Evolutionary conservation across 2,329 filamentous ascomycete genomes (phyloP), one percentile per base, ranked within the genome.

Genomic region (Talaromyces sp.): DNA sequence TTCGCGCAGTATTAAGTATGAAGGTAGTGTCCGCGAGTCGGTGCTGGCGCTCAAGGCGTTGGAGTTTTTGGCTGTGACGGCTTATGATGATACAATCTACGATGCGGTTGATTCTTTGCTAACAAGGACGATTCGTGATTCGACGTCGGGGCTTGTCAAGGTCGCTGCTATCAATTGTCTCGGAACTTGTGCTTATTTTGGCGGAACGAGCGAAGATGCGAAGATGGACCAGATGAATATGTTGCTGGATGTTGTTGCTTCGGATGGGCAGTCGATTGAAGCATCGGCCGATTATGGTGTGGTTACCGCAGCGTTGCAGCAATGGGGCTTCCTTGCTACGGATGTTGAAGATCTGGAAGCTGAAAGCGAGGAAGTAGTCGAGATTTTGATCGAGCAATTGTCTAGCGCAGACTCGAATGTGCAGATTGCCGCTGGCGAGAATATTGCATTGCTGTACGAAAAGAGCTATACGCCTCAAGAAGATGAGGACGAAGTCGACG

Each of bases 311-410:
- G 91, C 92, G 0, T 81, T 96, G 1, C 85, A 90, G 68, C 87
- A 89, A 66, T 96, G 92, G 91, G 89, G 89, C 1, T 90, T 94
- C 68, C 84, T 96, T 5, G 90, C 90, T 5, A 93, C 90, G 3
- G 86, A 90, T 66, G 80, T 94, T 7, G 89, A 93, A 3, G 90
- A 94, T 71, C 82, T 93, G 50, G 87, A 91, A 69, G 84, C 86
- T 16, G 84, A 88, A 66, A 91, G 89, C 37, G 88, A 92, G 68
- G 80, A 86, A 33, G 89, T 91, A 16, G 85, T 95, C 71, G 90
- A 95, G 62, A 88, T 89, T 1, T 92, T 97, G 70, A 88, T 91
- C 49, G 92, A 96, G 57, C 93, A 96, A 76, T 88, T 97, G 19
- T 88, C 93, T 66, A 92, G 90, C 74, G 83, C 83, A 37, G 88